Conservation (phyloP, 805 yeast genomes). For the Yarrowia sp. region DNA sequence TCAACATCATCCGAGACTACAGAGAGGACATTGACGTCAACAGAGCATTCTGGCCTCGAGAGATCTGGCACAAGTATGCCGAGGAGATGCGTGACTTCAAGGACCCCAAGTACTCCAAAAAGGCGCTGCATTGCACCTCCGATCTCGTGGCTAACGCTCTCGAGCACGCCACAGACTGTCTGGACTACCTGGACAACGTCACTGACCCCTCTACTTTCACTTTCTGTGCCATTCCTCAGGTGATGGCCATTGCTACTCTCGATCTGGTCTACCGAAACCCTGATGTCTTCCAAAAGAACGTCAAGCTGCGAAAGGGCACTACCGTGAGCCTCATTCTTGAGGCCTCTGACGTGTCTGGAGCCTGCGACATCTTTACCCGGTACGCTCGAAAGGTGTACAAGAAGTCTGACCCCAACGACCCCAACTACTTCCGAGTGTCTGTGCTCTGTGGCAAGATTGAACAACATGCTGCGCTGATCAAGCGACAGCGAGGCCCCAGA, state of each 20-base stretch:
- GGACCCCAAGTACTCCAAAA: conserved; percentile 46
- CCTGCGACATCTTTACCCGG: conserved; percentile 69
- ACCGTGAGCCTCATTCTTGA: conserved; percentile 73
- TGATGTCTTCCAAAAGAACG: conserved; percentile 61
- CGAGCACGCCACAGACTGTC: conserved; percentile 70
- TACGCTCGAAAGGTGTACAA: conserved; percentile 76
- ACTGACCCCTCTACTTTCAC: conserved; percentile 80
- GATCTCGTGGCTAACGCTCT: conserved; percentile 79
- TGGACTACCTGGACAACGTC: conserved; percentile 71
- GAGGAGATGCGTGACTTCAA: conserved; percentile 56
- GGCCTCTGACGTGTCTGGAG: conserved; percentile 71
- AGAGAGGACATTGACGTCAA: conserved; percentile 89
- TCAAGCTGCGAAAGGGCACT: conserved; percentile 88
- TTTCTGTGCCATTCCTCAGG: conserved; percentile 97
- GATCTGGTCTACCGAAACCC: conserved; percentile 82
- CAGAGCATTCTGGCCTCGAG: conserved; percentile 94
- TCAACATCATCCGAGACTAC: conserved; percentile 93
- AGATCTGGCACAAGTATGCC: conserved; percentile 86
- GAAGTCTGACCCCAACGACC: conserved; percentile 75
- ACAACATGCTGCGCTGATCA: conserved; percentile 60
- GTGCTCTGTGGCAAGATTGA: conserved; percentile 84
- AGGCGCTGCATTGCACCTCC: conserved; percentile 73
- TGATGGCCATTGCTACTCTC: conserved; percentile 96
- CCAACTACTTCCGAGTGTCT: conserved; percentile 80
- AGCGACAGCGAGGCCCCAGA: conserved; percentile 25